Percentiles rank a stretch among this genome's conserved stretches.
Conservation (phyloP, 768 basidiomycete species). For the Solioccasus polychromus region DNA sequence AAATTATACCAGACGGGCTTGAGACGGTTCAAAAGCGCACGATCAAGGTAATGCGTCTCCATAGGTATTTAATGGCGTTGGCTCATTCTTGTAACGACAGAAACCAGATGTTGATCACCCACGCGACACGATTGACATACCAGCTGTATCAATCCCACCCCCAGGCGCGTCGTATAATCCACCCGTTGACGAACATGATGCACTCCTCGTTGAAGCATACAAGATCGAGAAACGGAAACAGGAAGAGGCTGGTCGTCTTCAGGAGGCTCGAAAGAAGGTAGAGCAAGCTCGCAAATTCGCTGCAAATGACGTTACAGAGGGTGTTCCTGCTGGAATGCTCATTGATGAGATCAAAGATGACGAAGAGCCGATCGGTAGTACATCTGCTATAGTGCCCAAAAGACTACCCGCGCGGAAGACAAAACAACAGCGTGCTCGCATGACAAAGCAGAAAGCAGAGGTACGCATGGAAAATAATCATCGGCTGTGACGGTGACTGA, state of each 20-base stretch:
- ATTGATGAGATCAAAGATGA: slow-evolving; percentile 46
- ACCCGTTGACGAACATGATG: slow-evolving; percentile 64
- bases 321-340: slow-evolving; percentile 62
- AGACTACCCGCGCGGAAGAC: slow-evolving; percentile 50
- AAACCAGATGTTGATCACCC: slow-evolving; percentile 47
- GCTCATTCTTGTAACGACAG: slow-evolving; percentile 30
- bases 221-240: slow-evolving; percentile 60
- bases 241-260: slow-evolving; percentile 50
- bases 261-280: slow-evolving; percentile 54
- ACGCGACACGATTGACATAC: slow-evolving; percentile 53
- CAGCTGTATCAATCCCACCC: slow-evolving; percentile 70
- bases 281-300: slow-evolving; percentile 42
- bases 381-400: slow-evolving; percentile 35
- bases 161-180: slow-evolving; percentile 91
- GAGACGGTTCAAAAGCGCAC: slow-evolving; percentile 37
- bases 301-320: slow-evolving; percentile 30
- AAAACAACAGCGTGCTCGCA: slow-evolving; percentile 67
- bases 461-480: slow-evolving; percentile 35
- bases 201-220: slow-evolving; percentile 65
- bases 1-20: slow-evolving; percentile 41
- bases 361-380: slow-evolving; percentile 34
- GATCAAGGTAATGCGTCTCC: slow-evolving; percentile 47
- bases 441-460: slow-evolving; percentile 60
- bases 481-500: neutral
- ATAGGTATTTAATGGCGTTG: neutral